phyloP scores from a whole-genome alignment of 192 early-diverging fungal genomes.

The Backusella liffmaniae region DNA sequence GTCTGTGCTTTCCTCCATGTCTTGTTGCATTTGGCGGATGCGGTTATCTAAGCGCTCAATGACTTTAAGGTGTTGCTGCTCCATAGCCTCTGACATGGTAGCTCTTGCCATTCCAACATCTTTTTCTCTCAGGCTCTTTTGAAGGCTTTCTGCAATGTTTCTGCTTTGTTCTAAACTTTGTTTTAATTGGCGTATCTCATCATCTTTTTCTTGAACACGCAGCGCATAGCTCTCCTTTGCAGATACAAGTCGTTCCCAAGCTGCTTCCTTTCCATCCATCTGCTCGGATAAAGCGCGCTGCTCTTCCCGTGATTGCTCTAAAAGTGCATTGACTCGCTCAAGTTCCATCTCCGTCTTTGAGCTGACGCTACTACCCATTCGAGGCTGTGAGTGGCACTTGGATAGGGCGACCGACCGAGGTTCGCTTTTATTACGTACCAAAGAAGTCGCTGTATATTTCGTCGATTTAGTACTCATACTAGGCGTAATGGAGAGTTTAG shows the following conservation, averaged over 20 bases:
- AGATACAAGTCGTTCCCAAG: constrained; percentile 29
- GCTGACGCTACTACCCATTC: neutral
- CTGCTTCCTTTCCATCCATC: constrained; percentile 23
- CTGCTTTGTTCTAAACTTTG: neutral
- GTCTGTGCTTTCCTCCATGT: neutral
- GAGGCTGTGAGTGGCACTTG: neutral
- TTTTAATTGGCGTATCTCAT: neutral
- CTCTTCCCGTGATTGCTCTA: constrained; percentile 21
- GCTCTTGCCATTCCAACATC: neutral
- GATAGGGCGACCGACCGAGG: neutral
- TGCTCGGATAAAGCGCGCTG: constrained; percentile 5
- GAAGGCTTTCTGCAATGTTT: neutral
- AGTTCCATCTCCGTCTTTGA: constrained; percentile 11
- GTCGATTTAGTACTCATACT: neutral
- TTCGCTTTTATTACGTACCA: constrained; percentile 1
- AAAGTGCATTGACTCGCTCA: constrained; percentile 14
- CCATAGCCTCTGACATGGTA: constrained; percentile 7
- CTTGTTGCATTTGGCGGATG: constrained; percentile 7
- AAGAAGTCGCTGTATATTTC: neutral
- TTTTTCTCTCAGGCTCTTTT: neutral
- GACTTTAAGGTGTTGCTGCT: constrained; percentile 12
- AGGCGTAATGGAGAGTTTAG: neutral
- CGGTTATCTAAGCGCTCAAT: constrained; percentile 18
- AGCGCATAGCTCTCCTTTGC: constrained; percentile 29
- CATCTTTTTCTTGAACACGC: constrained; percentile 24